Conservation (phyloP, 768 basidiomycete genomes). For the Amanita thiersii region DNA sequence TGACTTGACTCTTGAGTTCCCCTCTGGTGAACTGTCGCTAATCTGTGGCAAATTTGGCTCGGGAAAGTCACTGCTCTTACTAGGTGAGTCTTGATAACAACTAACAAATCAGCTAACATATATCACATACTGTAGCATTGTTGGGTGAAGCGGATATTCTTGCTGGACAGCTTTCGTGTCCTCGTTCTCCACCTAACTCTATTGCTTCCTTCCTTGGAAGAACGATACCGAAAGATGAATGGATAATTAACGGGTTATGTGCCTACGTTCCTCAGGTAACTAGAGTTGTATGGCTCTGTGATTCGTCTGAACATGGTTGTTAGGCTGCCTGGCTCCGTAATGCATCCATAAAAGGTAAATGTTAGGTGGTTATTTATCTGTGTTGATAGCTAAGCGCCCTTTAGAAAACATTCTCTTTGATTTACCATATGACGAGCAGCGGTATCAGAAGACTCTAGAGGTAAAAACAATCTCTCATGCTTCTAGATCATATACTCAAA, state of each 20-base stretch:
- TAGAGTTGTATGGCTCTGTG: slow-evolving; percentile 30
- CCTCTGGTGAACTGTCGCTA: slow-evolving; percentile 68
- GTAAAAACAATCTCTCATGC: slow-evolving; percentile 35
- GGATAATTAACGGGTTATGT: slow-evolving; percentile 72
- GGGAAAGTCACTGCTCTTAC: slow-evolving; percentile 81
- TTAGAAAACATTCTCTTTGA: slow-evolving; percentile 64
- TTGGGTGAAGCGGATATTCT: slow-evolving; percentile 86
- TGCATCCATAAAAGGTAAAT: slow-evolving; percentile 47
- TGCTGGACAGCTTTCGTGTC: slow-evolving; percentile 67
- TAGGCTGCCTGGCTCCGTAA: slow-evolving; percentile 65
- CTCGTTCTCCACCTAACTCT: slow-evolving; percentile 76
- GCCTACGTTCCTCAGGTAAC: slow-evolving; percentile 80
- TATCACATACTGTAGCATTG: slow-evolving; percentile 37
- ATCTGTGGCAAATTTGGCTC: slow-evolving; percentile 87
- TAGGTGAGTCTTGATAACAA: slow-evolving; percentile 15
- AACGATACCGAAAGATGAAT: slow-evolving; percentile 42
- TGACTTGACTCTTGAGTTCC: slow-evolving; percentile 75
- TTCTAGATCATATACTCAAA: slow-evolving; percentile 12
- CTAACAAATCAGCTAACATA: neutral
- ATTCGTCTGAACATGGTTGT: neutral
- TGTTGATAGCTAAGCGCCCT: neutral
- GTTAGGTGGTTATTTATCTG: neutral
- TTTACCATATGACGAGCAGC: slow-evolving; percentile 56
- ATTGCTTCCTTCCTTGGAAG: slow-evolving; percentile 51
- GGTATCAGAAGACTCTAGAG: slow-evolving; percentile 74